Evolutionary conservation across 1,284 basidiomycete genomes (phyloP).

Genomic region (Ustilago nuda): DNA sequence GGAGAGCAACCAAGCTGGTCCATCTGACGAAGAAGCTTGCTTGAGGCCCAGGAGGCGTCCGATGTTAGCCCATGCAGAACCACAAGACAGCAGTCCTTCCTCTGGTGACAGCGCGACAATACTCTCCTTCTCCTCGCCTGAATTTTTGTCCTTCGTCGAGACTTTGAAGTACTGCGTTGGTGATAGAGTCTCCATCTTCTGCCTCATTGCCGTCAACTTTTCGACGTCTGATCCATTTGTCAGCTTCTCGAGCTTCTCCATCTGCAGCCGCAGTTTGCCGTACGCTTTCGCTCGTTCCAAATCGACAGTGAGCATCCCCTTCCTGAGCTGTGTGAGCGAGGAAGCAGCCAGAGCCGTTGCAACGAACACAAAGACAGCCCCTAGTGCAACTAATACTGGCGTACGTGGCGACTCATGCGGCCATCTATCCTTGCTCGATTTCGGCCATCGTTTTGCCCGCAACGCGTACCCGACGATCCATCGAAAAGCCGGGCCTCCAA

Average conservation of each 20-base stretch:
- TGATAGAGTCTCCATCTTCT: conserved; percentile 18
- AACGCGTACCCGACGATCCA: conserved; percentile 27
- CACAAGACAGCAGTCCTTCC: conserved; percentile 29
- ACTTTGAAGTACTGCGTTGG: conserved; percentile 27
- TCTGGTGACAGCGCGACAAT: conserved; percentile 11
- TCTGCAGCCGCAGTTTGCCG: neutral
- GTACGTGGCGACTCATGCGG: conserved; percentile 17
- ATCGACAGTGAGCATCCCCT: conserved; percentile 34
- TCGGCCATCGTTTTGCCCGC: conserved; percentile 6
- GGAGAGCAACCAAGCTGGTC: conserved; percentile 15
- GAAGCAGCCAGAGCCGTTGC: conserved; percentile 22
- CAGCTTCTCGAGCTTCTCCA: neutral
- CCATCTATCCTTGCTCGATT: neutral
- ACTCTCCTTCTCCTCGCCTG: conserved; percentile 2
- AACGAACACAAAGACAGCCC: conserved; percentile 22
- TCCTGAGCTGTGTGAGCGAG: conserved; percentile 5
- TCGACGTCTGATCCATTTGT: neutral
- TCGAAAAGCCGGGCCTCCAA: conserved; percentile 35
- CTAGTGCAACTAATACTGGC: conserved; percentile 13
- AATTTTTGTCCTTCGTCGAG: neutral
- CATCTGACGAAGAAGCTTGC: neutral
- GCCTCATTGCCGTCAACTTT: neutral
- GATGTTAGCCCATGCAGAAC: conserved; percentile 12
- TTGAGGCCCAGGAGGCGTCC: conserved; percentile 2
- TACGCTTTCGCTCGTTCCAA: conserved; percentile 28